phyloP scores from a whole-genome alignment of 495 filamentous ascomycete species.

The Apiosordaria backusii region DNA sequence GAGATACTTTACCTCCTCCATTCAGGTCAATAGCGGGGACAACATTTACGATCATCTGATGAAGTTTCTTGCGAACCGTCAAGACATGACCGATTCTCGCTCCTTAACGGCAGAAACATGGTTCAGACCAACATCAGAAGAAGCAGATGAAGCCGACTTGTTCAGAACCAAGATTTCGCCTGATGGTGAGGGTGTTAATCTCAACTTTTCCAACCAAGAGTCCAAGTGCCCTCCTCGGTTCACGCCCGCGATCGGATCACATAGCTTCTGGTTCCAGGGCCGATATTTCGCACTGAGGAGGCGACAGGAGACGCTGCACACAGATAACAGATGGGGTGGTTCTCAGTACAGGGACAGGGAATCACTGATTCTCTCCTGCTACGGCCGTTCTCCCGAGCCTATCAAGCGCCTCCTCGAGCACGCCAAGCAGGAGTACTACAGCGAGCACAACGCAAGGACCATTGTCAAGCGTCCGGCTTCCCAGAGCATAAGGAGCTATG shows the following conservation, averaged over 20 bases:
- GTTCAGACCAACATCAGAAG: conserved; percentile 50
- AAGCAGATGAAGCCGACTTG: conserved; percentile 44
- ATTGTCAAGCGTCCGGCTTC: conserved; percentile 47
- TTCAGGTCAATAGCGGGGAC: conserved; percentile 55
- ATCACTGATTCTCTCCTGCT: conserved; percentile 40
- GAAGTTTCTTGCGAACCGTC: conserved; percentile 57
- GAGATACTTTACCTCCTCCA: conserved; percentile 51
- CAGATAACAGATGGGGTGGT: conserved; percentile 22
- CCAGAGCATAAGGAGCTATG: conserved; percentile 30
- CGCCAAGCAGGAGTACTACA: conserved; percentile 51
- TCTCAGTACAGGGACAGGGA: conserved; percentile 39
- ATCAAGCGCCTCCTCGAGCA: conserved; percentile 60
- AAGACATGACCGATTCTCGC: conserved; percentile 49
- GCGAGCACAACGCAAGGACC: conserved; percentile 45
- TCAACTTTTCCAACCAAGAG: conserved; percentile 47
- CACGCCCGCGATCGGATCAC: conserved; percentile 38
- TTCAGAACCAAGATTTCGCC: conserved; percentile 24
- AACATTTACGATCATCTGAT: conserved; percentile 60
- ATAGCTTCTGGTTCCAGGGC: conserved; percentile 42
- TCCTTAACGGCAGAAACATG: conserved; percentile 56
- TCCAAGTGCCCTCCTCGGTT: conserved; percentile 37
- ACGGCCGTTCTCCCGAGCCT: conserved; percentile 48
- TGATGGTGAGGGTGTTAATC: conserved; percentile 34
- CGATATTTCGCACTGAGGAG: conserved; percentile 39
- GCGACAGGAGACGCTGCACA: conserved; percentile 36